Evolutionary conservation across 352 stramenopile species (phyloP).

Genomic region (Pythium dissimile): DNA sequence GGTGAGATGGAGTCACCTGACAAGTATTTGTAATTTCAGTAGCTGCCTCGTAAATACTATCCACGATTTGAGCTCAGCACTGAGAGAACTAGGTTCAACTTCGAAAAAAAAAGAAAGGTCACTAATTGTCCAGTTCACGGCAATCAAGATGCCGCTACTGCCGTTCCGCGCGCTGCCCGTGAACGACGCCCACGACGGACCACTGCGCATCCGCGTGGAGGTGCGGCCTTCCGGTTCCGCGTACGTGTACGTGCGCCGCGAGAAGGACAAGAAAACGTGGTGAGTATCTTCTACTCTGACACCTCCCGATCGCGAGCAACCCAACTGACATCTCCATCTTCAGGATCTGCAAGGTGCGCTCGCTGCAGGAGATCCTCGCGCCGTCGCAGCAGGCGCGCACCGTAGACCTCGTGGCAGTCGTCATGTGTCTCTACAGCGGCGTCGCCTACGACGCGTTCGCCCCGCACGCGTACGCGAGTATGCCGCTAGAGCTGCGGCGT

Average conservation of each 20-base stretch:
- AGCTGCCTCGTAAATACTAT: too few species aligned
- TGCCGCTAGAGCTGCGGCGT: constrained; percentile 1
- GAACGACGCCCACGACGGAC: constrained; percentile 4
- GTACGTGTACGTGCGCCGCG: constrained; percentile 14
- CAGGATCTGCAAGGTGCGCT: constrained; percentile 10
- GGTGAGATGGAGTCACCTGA: too few species aligned
- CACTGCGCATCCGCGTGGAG: constrained; percentile 5
- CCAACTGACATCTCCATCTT: neutral
- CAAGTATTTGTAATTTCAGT: too few species aligned
- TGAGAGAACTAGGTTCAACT: too few species aligned
- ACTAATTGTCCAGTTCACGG: too few species aligned
- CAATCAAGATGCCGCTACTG: constrained; percentile 10
- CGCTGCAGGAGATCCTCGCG: constrained; percentile 14
- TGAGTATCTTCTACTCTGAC: neutral
- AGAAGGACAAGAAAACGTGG: constrained; percentile 12
- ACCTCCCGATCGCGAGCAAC: neutral
- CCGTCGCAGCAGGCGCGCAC: constrained; percentile 6
- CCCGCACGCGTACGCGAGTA: neutral
- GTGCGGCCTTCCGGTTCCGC: neutral
- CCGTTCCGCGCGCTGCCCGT: constrained; percentile 12
- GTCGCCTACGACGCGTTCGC: constrained; percentile 6
- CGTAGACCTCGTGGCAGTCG: constrained; percentile 7
- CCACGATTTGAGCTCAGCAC: too few species aligned
- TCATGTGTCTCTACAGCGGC: constrained; percentile 14
- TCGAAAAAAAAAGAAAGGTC: too few species aligned